A percentile compares a stretch with the other conserved stretches of the same genome.
These are phyloP conservation scores for Rhizopogon rudus DNA, from an alignment of 768 basidiomycete genomes.

Conservation along the genomic window DNA sequence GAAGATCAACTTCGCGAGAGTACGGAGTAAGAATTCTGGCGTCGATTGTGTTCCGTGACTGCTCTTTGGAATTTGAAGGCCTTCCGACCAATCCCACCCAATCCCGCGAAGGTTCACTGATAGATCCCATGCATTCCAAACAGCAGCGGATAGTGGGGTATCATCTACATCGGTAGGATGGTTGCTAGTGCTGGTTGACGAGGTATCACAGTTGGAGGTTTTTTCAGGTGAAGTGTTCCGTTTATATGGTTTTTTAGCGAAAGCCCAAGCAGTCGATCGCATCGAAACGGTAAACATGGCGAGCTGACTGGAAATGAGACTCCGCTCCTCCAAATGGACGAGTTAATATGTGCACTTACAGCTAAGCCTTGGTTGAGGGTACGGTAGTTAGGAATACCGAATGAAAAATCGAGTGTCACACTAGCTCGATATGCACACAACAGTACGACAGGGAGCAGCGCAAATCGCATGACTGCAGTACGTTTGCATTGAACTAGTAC, in stretches of 20 bases:
- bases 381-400: constrained; percentile 6
- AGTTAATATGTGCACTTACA: constrained; percentile 9
- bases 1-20: constrained; percentile 1
- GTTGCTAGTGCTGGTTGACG: background rate
- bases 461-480: constrained; percentile 29
- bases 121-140: constrained; percentile 25
- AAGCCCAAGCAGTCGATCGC: constrained; percentile 20
- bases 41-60: constrained; percentile 12
- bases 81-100: constrained; percentile 17
- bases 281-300: constrained; percentile 18
- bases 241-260: constrained; percentile 5
- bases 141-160: background rate
- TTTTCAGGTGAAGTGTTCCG: background rate
- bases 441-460: constrained; percentile 45
- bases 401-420: constrained; percentile 20
- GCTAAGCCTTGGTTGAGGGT: constrained; percentile 18
- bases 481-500: constrained; percentile 47
- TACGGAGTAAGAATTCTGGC: constrained; percentile 8
- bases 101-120: constrained; percentile 19
- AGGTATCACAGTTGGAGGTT: background rate
- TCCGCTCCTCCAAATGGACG: background rate
- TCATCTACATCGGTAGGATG: background rate
- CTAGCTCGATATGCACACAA: constrained; percentile 38
- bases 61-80: constrained; percentile 9
- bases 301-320: constrained; percentile 13